Evolutionary conservation across 2,329 filamentous ascomycete genomes (phyloP), one percentile per base, ranked within the genome.

Genomic region (Fusarium sp.): DNA sequence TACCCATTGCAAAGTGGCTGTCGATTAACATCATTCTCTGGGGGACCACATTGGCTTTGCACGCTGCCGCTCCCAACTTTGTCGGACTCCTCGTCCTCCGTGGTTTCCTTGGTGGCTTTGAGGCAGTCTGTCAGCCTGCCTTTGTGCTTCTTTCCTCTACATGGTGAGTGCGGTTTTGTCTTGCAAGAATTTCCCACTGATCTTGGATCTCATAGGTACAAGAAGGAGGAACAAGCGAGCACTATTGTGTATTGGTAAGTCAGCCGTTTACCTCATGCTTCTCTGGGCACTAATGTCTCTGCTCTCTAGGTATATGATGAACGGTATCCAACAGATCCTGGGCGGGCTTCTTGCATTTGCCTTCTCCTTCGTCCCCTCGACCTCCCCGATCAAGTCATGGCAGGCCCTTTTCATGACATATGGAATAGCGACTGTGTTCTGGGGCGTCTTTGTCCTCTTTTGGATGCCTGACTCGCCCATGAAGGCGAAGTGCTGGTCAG

Each of bases 391-490:
- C 67, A 87, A 87, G 78, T 90, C 89, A 25, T 94, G 91, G 91
- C 91, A 93, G 79, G 89, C 88, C 66, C 86, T 93, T 8, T 94
- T 93, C 83, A 84, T 94, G 45, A 83, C 86, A 0, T 93, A 92
- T 78, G 92, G 91, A 20, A 80, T 86, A 66, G 80, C 91, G 56
- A 91, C 90, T 2, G 85, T 93, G 36, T 61, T 92, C 61, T 93
- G 89, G 81, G 91, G 91, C 18, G 11, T 87, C 5, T 92, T 92
- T 63, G 90, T 93, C 16, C 81, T 88, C 50, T 88, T 83, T 75
- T 91, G 86, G 83, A 88, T 93, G 85, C 91, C 91, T 6, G 92
- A 94, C 81, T 91, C 88, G 16, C 92, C 91, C 1, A 93, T 93
- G 91, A 86, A 90, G 20, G 91, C 92, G 36, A 91, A 91, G 79